Evolutionary conservation across 2,329 filamentous ascomycete genomes (phyloP).

Genomic region (Conoideocrella luteorostrata): DNA sequence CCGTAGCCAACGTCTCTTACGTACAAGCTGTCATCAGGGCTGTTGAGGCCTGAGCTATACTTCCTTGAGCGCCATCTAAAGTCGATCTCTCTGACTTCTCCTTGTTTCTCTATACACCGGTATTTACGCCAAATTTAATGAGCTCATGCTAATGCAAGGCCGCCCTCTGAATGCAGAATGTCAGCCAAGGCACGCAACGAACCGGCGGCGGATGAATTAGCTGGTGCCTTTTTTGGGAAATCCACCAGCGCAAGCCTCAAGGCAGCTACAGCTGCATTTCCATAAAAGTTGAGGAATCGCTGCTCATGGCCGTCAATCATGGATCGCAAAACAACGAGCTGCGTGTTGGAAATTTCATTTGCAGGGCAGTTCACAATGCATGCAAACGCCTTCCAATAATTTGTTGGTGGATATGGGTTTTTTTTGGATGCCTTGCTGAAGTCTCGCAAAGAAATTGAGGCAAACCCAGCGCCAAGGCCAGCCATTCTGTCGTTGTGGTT

Average conservation of each 20-base stretch:
- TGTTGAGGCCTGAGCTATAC: too few species aligned
- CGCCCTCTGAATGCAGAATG: constrained; percentile 43
- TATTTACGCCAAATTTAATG: too few species aligned
- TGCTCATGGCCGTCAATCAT: constrained; percentile 69
- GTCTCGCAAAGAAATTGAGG: constrained; percentile 74
- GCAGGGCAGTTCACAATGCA: constrained; percentile 70
- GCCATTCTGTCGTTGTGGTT: constrained; percentile 77
- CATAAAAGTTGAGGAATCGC: constrained; percentile 76
- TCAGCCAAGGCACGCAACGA: constrained; percentile 49
- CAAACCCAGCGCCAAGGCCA: constrained; percentile 77
- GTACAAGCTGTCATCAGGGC: too few species aligned
- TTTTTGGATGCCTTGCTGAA: constrained; percentile 62
- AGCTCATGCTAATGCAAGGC: constrained; percentile 38
- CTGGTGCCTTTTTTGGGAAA: constrained; percentile 53
- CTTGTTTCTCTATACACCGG: too few species aligned
- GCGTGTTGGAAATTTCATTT: constrained; percentile 62
- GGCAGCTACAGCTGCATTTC: constrained; percentile 65
- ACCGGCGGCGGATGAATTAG: constrained; percentile 41
- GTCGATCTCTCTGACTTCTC: too few species aligned
- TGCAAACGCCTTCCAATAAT: constrained; percentile 79
- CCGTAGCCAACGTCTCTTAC: too few species aligned
- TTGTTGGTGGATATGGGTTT: constrained; percentile 69
- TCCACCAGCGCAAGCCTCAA: constrained; percentile 67
- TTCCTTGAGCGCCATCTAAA: too few species aligned
- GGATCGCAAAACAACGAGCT: constrained; percentile 62